Evolutionary conservation across 345 rosid genomes (phyloP).

Genomic region (Gossypium sturtianum): DNA sequence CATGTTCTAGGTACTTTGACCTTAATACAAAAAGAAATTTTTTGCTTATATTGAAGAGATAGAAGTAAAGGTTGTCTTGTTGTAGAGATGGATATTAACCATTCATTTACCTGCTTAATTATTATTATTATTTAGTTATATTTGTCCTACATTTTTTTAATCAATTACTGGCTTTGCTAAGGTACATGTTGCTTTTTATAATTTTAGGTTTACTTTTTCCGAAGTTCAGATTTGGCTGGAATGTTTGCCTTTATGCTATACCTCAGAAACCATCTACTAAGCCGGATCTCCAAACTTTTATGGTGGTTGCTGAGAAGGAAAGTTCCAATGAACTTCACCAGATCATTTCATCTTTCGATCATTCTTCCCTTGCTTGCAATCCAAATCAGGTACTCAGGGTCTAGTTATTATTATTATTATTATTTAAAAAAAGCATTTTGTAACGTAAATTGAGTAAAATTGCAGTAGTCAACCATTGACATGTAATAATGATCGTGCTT

Average conservation of each 20-base stretch:
- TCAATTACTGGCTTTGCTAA: background rate
- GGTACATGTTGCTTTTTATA: slow-evolving; percentile 12
- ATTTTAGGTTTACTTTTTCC: slow-evolving; percentile 75
- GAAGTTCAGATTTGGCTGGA: slow-evolving; percentile 88
- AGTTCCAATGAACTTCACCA: slow-evolving; percentile 35
- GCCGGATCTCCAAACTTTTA: slow-evolving; percentile 56
- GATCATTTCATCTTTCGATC: slow-evolving; percentile 40
- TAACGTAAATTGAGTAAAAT: background rate
- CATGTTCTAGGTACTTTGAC: slow-evolving; percentile 72
- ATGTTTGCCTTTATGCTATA: slow-evolving; percentile 47
- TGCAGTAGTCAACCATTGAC: background rate
- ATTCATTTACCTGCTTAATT: slow-evolving; percentile 8
- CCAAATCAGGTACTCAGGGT: slow-evolving; percentile 50
- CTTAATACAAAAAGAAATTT: background rate
- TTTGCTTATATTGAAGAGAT: background rate
- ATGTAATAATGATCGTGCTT: background rate
- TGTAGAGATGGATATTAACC: background rate
- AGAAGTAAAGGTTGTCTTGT: background rate
- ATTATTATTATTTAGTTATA: background rate
- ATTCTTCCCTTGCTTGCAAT: slow-evolving; percentile 33
- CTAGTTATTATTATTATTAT: background rate
- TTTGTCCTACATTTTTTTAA: slow-evolving; percentile 8
- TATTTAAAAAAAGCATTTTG: background rate
- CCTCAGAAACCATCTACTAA: slow-evolving; percentile 46
- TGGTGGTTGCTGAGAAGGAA: slow-evolving; percentile 76